Percentiles rank a stretch among this genome's conserved stretches.
These are phyloP conservation scores for Luffa aegyptiaca DNA, from an alignment of 306 rosid species.

Conservation along the genomic window DNA sequence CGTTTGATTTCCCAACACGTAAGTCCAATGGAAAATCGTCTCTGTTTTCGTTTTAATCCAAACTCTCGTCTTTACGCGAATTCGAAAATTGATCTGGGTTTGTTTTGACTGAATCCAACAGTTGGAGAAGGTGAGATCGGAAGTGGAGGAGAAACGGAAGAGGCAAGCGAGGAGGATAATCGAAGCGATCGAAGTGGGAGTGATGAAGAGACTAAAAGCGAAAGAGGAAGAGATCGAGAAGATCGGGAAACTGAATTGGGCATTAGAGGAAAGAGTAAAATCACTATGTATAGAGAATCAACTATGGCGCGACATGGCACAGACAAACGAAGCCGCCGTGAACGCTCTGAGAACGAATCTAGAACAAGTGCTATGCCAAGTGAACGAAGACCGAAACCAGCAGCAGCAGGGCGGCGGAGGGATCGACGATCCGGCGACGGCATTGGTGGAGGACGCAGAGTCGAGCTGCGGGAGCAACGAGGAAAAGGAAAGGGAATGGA, in stretches of 20 bases:
- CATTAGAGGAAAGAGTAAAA: conserved; percentile 53
- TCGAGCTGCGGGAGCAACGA: conserved; percentile 63
- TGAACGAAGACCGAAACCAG: conserved; percentile 8
- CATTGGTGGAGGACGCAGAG: conserved; percentile 36
- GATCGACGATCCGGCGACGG: not conserved
- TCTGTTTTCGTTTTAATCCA: not conserved
- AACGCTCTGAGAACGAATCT: conserved; percentile 52
- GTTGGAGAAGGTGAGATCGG: conserved; percentile 84
- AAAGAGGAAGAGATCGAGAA: conserved; percentile 73
- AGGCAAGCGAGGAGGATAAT: conserved; percentile 51
- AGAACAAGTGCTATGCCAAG: conserved; percentile 50
- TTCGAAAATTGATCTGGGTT: not conserved
- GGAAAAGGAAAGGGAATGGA: not conserved
- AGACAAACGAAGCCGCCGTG: conserved; percentile 73
- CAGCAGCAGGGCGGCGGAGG: not conserved
- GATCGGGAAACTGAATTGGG: conserved; percentile 73
- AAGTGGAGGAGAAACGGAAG: conserved; percentile 57
- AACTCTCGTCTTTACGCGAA: not conserved
- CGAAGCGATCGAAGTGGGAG: conserved; percentile 42
- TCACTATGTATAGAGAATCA: conserved; percentile 58
- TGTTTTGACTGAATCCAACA: conserved; percentile 1
- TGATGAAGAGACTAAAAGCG: conserved; percentile 45
- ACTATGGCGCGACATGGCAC: conserved; percentile 83
- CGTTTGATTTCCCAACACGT: conserved; percentile 54
- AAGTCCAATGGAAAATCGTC: conserved; percentile 2